Conservation (phyloP, 2,329 filamentous ascomycete species). For the Fusarium robinianum region DNA sequence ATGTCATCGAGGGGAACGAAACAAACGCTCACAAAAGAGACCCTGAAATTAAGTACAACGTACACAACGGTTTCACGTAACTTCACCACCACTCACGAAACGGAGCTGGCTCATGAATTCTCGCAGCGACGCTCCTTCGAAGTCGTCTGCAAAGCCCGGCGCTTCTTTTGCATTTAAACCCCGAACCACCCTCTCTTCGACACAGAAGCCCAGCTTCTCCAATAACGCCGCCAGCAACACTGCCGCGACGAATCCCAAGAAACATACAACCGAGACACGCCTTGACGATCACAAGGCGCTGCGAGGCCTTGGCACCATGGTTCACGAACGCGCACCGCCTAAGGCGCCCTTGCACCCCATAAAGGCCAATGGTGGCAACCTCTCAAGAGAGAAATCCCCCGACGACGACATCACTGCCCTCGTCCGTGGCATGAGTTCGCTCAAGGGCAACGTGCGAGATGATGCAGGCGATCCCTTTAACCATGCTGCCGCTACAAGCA, state of each 20-base stretch:
- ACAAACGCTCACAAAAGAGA: constrained; percentile 19
- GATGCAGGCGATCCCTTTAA: constrained; percentile 19
- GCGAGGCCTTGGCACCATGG: constrained; percentile 45
- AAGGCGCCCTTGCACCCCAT: constrained; percentile 50
- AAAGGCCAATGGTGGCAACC: constrained; percentile 38
- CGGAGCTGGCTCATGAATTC: constrained; percentile 17
- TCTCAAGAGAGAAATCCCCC: constrained; percentile 35
- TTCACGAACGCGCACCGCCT: constrained; percentile 52
- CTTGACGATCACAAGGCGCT: constrained; percentile 20
- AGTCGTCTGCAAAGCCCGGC: constrained; percentile 20
- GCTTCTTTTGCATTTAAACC: constrained; percentile 32
- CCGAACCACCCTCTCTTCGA: constrained; percentile 19
- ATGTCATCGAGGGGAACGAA: constrained; percentile 30
- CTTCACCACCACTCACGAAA: constrained; percentile 22
- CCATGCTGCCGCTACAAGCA: constrained; percentile 18
- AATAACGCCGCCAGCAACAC: constrained; percentile 14
- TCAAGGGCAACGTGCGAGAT: constrained; percentile 32
- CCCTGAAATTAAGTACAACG: constrained; percentile 16
- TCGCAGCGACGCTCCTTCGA: constrained; percentile 8
- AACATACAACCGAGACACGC: constrained; percentile 9
- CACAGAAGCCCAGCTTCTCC: constrained; percentile 25
- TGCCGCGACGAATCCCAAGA: background rate
- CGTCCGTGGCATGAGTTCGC: constrained; percentile 37
- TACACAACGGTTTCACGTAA: constrained; percentile 25
- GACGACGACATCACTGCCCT: constrained; percentile 44